Base-by-base conservation (phyloP, 1,139 yeast genomes). In the Pichia sp. region DNA sequence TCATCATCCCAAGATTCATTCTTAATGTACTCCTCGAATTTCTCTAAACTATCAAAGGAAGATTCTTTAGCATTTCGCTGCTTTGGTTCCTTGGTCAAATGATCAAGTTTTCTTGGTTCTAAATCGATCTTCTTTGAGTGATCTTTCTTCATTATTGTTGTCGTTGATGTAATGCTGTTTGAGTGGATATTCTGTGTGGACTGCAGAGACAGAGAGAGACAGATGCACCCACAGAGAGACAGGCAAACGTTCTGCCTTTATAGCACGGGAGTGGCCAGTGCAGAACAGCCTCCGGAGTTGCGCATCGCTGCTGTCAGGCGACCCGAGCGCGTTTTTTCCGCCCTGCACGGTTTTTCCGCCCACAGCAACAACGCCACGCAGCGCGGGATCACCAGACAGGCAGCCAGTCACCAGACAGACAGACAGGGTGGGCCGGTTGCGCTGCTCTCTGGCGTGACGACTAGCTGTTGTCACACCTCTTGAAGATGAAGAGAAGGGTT, bases 1-100 rank as follows among this genome's bases (percentile, higher is more conserved):
- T 80, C 88, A 47, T 81, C 79, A 59, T 81, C 89, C 74, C 84
- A 80, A 10, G 83, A 74, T 57, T 79, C 88, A 55, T 79, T 84
- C 52, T 78, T 70, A 45, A 82, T 67, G 59, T 68, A 82, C 33
- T 71, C 69, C 57, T 79, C 85, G 56, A 82, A 81, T 17, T 75
- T 68, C n/a, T 66, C 67, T 51, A 82, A 62, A 45, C 76, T 80
- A 39, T 82, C 89, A 62, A 82, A 82, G 35, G 61, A 55, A 43
- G 50, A 48, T 35, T 55, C 57, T 36, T 42, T 55, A 7, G 59
- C 49, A 73, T 44, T 45, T 38, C 62, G 55, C 32, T 47, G 49
- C 35, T 42, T 44, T 33, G 62, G 60, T 18, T 60, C 50, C 12
- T 49, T 38, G 1, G 43, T 45, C 21, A 58, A 41, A 36, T 58